Evolutionary conservation across 176 grass and related monocot genomes (phyloP).

Genomic region (Aegilops umbellulata): DNA sequence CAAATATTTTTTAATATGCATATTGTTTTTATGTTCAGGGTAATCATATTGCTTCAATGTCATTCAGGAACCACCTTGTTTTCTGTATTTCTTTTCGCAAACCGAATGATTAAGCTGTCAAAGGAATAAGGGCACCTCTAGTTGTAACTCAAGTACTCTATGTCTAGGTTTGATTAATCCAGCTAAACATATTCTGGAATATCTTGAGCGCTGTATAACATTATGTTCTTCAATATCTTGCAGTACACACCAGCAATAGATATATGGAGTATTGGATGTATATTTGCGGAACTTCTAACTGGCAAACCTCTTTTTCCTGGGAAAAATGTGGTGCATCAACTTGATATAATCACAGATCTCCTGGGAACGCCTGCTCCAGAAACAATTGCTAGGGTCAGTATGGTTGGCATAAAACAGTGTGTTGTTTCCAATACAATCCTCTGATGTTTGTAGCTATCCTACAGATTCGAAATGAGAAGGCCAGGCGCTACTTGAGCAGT

Average conservation of each 20-base stretch:
- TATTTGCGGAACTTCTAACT: slow-evolving; percentile 89
- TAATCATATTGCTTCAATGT: background rate
- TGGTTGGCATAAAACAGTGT: background rate
- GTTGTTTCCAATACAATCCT: background rate
- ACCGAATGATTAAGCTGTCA: background rate
- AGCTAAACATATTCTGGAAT: slow-evolving; percentile 1
- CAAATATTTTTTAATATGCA: background rate
- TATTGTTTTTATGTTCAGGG: background rate
- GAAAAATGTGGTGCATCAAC: slow-evolving; percentile 95
- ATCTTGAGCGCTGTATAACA: background rate
- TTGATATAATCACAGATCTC: slow-evolving; percentile 94
- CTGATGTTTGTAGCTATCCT: slow-evolving; percentile 12
- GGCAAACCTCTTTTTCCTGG: slow-evolving; percentile 96
- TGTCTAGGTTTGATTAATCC: background rate
- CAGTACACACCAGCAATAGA: slow-evolving; percentile 98
- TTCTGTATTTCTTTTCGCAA: background rate
- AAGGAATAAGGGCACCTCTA: background rate
- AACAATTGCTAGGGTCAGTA: slow-evolving; percentile 77
- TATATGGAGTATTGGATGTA: slow-evolving; percentile 99
- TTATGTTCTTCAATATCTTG: slow-evolving; percentile 18
- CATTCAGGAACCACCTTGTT: background rate
- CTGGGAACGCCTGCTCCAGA: slow-evolving; percentile 86
- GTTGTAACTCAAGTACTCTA: background rate
- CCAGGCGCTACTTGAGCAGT: slow-evolving; percentile 80
- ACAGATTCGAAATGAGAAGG: slow-evolving; percentile 96